These are phyloP conservation scores for Cadophora sp. DNA, from an alignment of 2,329 filamentous ascomycete species.

Conservation along the genomic window DNA sequence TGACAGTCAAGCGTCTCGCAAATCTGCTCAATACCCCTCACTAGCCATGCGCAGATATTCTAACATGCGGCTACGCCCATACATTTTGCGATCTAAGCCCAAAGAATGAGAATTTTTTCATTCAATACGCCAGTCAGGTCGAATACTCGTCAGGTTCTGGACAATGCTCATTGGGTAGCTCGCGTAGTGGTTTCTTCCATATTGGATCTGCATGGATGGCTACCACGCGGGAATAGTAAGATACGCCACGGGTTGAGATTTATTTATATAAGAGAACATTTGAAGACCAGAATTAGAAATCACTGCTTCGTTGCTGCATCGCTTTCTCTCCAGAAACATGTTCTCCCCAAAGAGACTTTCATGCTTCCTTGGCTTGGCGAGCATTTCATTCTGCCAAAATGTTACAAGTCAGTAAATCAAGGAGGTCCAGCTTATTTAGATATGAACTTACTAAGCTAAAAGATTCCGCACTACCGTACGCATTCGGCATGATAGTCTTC, in stretches of 20 bases:
- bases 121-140: not conserved
- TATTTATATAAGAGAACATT: not conserved
- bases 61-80: not conserved
- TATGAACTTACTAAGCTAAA: not conserved
- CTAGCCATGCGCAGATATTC: too few relatives aligned
- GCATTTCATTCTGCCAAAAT: not conserved
- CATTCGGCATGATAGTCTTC: constrained; percentile 50
- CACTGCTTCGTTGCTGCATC: not conserved
- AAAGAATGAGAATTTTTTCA: not conserved
- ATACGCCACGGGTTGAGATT: not conserved
- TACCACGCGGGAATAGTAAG: not conserved
- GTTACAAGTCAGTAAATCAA: not conserved
- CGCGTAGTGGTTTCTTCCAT: constrained; percentile 2
- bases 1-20: not conserved
- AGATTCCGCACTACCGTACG: constrained; percentile 38
- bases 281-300: too few relatives aligned
- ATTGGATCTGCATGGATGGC: not conserved
- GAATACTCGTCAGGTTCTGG: not conserved
- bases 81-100: not conserved
- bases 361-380: not conserved
- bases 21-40: constrained; percentile 12
- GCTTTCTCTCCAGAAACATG: not conserved
- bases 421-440: too few relatives aligned
- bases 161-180: not conserved
- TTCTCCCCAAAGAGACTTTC: not conserved